Conservation (phyloP, 257 asterid species). For the Scutellaria galericulata region DNA sequence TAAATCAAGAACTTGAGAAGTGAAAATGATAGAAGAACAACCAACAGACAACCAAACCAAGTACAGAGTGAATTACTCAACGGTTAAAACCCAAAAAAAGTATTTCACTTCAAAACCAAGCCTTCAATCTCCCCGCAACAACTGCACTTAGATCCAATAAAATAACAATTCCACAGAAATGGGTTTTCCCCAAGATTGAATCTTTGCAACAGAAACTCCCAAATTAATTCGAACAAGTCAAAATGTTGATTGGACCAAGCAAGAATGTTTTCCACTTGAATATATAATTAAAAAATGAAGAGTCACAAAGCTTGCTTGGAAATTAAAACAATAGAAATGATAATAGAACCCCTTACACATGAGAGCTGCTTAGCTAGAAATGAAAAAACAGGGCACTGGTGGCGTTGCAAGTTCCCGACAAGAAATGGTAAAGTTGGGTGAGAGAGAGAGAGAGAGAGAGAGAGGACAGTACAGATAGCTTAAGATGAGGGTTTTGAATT, state of each 20-base stretch:
- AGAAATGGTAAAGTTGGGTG: conserved; percentile 46
- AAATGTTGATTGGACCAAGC: conserved; percentile 33
- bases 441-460: conserved; percentile 28
- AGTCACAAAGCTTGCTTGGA: background rate
- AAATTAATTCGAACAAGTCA: conserved; percentile 18
- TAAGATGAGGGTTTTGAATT: conserved; percentile 38
- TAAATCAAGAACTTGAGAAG: conserved; percentile 34
- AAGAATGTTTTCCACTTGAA: conserved; percentile 27
- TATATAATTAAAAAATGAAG: conserved; percentile 3
- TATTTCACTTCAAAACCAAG: conserved; percentile 34
- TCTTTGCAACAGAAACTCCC: conserved; percentile 31
- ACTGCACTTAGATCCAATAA: conserved; percentile 42
- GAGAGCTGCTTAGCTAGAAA: conserved; percentile 28
- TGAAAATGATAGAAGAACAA: conserved; percentile 19
- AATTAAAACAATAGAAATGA: background rate
- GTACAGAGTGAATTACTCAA: conserved; percentile 11
- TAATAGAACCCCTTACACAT: background rate
- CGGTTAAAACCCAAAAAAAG: background rate
- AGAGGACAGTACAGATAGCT: conserved; percentile 47
- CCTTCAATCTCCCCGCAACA: conserved; percentile 35
- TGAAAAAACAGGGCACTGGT: conserved; percentile 29
- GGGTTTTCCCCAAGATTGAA: conserved; percentile 49
- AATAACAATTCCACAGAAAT: conserved; percentile 17
- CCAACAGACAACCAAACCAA: background rate
- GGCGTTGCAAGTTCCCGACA: conserved; percentile 38